Conservation (phyloP, 1,139 yeast species). For the Candida anutae region DNA sequence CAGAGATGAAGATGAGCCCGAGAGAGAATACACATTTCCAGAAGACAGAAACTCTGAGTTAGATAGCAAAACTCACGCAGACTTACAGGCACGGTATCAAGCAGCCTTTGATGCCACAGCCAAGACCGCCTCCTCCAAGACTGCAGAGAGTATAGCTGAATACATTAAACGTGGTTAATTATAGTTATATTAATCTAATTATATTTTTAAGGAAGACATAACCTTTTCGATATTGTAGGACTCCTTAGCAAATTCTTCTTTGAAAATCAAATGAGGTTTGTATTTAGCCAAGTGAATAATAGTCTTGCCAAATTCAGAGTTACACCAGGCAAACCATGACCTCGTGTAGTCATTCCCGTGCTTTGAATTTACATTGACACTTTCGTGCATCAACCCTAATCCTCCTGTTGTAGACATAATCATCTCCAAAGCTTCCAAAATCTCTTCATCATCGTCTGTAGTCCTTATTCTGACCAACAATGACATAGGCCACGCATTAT, state of each 20-base stretch:
- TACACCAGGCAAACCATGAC: conserved; percentile 94
- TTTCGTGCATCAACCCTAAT: conserved; percentile 80
- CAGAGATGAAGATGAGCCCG: conserved; percentile 58
- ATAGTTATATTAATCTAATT: conserved; percentile 1
- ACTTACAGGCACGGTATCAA: conserved; percentile 63
- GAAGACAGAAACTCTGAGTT: conserved; percentile 64
- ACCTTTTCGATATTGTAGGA: conserved; percentile 25
- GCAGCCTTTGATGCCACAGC: conserved; percentile 62
- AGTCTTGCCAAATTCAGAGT: conserved; percentile 83
- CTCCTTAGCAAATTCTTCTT: conserved; percentile 22
- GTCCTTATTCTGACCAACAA: conserved; percentile 68
- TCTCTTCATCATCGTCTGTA: conserved; percentile 63
- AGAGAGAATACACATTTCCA: conserved; percentile 70
- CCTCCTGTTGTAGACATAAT: conserved; percentile 60
- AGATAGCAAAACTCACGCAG: conserved; percentile 38
- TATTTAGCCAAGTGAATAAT: conserved; percentile 65
- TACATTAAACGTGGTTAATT: conserved; percentile 33
- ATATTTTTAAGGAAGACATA: too few relatives aligned
- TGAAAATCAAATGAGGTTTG: conserved; percentile 68
- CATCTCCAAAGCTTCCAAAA: conserved; percentile 38
- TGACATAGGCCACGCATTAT: conserved; percentile 90
- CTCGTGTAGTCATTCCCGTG: conserved; percentile 49
- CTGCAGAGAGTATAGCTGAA: conserved; percentile 65
- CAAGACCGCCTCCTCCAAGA: conserved; percentile 51
- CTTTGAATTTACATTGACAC: conserved; percentile 56